Base-by-base conservation (phyloP, 495 filamentous ascomycete genomes). In the Glutinoglossum americanum region DNA sequence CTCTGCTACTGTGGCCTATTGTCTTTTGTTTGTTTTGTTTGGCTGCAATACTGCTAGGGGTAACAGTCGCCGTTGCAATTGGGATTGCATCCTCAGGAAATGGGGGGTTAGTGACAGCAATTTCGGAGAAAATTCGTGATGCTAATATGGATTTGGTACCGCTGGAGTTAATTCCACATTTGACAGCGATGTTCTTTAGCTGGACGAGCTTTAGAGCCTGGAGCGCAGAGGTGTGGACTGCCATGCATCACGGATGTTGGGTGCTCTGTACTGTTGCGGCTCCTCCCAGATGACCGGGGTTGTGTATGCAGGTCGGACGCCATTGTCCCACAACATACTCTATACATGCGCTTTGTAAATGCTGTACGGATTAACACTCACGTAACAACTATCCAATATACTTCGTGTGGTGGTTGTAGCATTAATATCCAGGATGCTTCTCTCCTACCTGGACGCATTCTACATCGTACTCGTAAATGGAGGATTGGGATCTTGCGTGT, bases 121-220 rank as follows among this genome's bases (percentile, higher is more conserved):
- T 41, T 21, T 56, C 62, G 7, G 57, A 47, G 28, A 51, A 17
- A 25, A 71, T 53, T 1, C 60, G 55, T 15, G 60, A 54, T 17
- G 64, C 58, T 0, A 81, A 65, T 8, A 62, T 59, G 4, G 66
- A 28, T 58, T 81, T 80, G n/a, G 71, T 71, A 10, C 79, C 78
- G 0, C 71, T 71, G 3, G 64, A 69, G 13, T 68, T 68, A 53
- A 78, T 71, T 17, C 79, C 78, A 10, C 73, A 74, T 51, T 71
- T 71, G 56, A 71, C 72, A 11, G 78, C 79, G 54, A 79, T 63
- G 54, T 67, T 64, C 58, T 73, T 70, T 37, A 82, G 69, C 49
- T 78, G 69, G 17, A 67, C 56, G 27, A 66, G 55, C 68, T 74
- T 78, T 51, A 76, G 68, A 0, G 60, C 33, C 27, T 55, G 23